Evolutionary conservation across 768 basidiomycete species (phyloP), one percentile per base, ranked within the genome.

Genomic region (Kwoniella dendrophila): DNA sequence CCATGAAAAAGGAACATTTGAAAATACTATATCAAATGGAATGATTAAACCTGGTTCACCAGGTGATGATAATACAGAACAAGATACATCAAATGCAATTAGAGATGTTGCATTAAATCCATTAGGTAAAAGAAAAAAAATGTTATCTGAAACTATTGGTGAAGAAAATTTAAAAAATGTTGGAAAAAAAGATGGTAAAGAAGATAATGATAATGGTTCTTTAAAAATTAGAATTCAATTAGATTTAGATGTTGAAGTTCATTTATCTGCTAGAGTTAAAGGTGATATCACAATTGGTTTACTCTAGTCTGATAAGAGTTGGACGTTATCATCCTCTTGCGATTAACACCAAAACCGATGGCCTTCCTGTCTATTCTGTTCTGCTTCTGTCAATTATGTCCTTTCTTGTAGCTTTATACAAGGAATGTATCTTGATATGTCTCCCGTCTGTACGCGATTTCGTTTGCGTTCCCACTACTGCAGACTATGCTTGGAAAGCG

Each of bases 201-300:
- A 47, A 24, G 45, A 58, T 20, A 47, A 60, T 18, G 59, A 60
- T 30, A 20, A n/a, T 27, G 49, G 51, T 2, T 41, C 36, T 30
- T 40, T 60, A 27, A 51, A 50, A 20, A 60, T 60, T 29, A 60
- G 45, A 27, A 60, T 60, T 40, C 38, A 47, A 22, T 33, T 60
- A 27, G 59, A 60, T 44, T 36, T 60, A 22, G 59, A 60, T 30
- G 59, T 60, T 27, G 59, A 60, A 30, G 59, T 60, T 32, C 59
- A 60, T 27, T 29, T 60, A 27, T 33, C 47, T 27, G 59, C 59
- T 8, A 52, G 59, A 27, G 43, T 60, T 32, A 60, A 60, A 29
- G 59, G 59, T 52, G 59, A 60, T 40, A 60, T 60, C 50, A 60
- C 59, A 24, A 60, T 60, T 52, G 59, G 59, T 10, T 33, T 60